Evolutionary conservation across 106 monocot species (phyloP).

Genomic region (Dioscorea alata): DNA sequence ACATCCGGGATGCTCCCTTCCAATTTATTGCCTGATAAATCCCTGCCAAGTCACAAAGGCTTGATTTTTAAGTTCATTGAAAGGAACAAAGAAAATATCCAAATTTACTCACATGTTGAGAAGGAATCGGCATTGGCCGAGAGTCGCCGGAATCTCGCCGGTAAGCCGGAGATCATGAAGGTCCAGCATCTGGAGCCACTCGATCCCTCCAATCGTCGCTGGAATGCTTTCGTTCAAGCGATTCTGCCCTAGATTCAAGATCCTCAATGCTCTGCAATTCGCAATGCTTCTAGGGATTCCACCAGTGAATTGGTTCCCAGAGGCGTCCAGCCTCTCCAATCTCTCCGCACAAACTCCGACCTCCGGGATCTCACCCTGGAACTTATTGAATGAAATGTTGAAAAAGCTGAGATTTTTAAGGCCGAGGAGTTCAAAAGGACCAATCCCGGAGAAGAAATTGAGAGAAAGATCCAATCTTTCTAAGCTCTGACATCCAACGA

Average conservation of each 20-base stretch:
- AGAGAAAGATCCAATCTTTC: constrained; percentile 63
- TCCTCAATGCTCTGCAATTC: constrained; percentile 41
- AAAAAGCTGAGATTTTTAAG: constrained; percentile 70
- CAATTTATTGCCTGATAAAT: constrained; percentile 62
- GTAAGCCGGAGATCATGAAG: constrained; percentile 56
- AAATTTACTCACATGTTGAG: constrained; percentile 64
- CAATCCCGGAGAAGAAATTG: constrained; percentile 60
- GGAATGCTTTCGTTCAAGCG: constrained; percentile 56
- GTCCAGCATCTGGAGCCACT: constrained; percentile 58
- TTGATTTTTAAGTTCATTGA: neutral
- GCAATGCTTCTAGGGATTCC: constrained; percentile 36
- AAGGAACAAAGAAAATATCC: neutral
- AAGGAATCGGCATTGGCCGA: constrained; percentile 71
- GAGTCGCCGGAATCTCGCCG: constrained; percentile 56
- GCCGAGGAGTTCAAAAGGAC: constrained; percentile 55
- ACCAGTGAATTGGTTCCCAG: constrained; percentile 56
- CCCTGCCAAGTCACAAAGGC: constrained; percentile 39
- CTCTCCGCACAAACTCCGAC: constrained; percentile 37
- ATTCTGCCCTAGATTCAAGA: constrained; percentile 63
- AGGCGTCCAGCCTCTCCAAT: constrained; percentile 52
- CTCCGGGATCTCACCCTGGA: constrained; percentile 48
- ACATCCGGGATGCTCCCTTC: constrained; percentile 60
- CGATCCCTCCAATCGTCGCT: constrained; percentile 38
- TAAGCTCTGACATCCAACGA: constrained; percentile 49
- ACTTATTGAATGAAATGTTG: constrained; percentile 62